Evolutionary conservation across 2,329 filamentous ascomycete genomes (phyloP), one percentile per base, ranked within the genome.

Genomic region (Fusarium zealandicum): DNA sequence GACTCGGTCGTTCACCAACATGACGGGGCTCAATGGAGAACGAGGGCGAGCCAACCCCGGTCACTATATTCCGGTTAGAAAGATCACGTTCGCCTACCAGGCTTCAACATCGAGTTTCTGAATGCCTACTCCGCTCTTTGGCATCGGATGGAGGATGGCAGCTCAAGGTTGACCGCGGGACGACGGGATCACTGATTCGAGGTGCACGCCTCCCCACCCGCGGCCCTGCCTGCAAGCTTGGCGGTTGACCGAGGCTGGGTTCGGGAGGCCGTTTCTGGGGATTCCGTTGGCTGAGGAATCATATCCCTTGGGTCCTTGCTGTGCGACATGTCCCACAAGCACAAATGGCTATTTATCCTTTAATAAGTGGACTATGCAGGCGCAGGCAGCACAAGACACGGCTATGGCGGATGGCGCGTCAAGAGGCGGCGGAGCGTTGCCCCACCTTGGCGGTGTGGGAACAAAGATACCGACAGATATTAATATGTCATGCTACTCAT

Each of bases 391-490:
- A 43, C 13, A 20, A 44, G 32, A 30, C 46, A 51, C 36, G 50
- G 32, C 37, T 39, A 28, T 13, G 33, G 47, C 53, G 48, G 57
- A 61, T 63, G 39, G 52, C 20, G 49, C 50, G 47, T 41, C 36
- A 51, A 5, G 30, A 59, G 51, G 36, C 35, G 51, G 36, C 35
- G 41, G 52, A 58, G 57, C 25, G 22, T 41, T 10, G 62, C 52
- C 59, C 64, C 64, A 64, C 62, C 52, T 40, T 38, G 44, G 64
- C 64, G 62, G 64, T 67, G 64, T 67, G 64, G 64, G 40, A 55
- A 49, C 62, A 51, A 38, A 65, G 64, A 67, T 67, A 67, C 51
- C 55, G 64, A 67, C 64, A 67, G 54, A 67, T 67, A 67, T 67
- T 51, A 67, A 67, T 67, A 66, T 67, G 64, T 67, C 64, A 67